Evolutionary conservation across 441 rosid genomes (phyloP).

Genomic region (Codiaeum variegatum): DNA sequence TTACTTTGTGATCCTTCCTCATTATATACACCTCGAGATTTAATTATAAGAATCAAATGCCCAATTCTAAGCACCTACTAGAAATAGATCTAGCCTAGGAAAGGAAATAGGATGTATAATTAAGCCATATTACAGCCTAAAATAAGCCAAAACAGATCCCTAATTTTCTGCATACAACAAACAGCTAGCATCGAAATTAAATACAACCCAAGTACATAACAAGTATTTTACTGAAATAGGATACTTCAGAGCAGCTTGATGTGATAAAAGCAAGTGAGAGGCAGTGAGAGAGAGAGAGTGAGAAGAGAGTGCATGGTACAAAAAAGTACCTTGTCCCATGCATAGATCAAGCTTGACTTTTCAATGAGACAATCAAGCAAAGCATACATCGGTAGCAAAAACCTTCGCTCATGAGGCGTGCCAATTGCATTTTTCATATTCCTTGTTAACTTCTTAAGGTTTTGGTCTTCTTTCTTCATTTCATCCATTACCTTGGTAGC

Average conservation of each 20-base stretch:
- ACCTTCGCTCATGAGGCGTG: constrained; percentile 55
- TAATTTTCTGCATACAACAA: too few relatives aligned
- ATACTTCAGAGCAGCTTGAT: neutral
- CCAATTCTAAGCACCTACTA: too few relatives aligned
- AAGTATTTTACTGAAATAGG: neutral
- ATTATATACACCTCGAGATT: too few relatives aligned
- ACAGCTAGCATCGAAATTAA: too few relatives aligned
- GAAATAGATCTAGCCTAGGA: too few relatives aligned
- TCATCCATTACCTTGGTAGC: constrained; percentile 70
- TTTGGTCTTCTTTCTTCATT: constrained; percentile 71
- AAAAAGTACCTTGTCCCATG: constrained; percentile 72
- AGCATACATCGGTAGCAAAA: constrained; percentile 56
- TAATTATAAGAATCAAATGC: too few relatives aligned
- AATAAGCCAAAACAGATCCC: too few relatives aligned
- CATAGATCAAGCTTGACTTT: constrained; percentile 62
- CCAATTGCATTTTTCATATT: constrained; percentile 51
- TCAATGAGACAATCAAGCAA: constrained; percentile 82
- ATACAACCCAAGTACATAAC: neutral
- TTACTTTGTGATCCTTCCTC: too few relatives aligned
- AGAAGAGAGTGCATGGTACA: neutral
- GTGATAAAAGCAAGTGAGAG: constrained; percentile 1
- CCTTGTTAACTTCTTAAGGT: constrained; percentile 72
- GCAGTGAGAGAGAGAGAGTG: neutral
- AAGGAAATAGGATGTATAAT: too few relatives aligned
- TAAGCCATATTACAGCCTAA: too few relatives aligned